Base-by-base conservation (phyloP, 352 stramenopile species). In the Pythium apleroticum region DNA sequence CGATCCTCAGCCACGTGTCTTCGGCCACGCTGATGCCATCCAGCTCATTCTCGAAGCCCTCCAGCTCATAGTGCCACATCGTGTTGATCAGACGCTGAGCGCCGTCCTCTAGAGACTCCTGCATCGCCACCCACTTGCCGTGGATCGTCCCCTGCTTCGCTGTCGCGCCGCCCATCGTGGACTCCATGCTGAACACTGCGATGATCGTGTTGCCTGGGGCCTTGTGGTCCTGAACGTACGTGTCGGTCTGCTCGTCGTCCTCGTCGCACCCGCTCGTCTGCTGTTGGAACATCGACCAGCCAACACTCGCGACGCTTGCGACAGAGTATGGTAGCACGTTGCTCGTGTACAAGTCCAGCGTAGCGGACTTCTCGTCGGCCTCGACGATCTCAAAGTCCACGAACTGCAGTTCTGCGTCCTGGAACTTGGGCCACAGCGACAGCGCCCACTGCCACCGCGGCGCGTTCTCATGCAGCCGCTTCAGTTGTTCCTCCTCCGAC, bases 1-100 rank as follows among this genome's bases (percentile, higher is more conserved):
- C 56, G 15, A 69, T 27, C 22, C 63, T 55, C 14, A 50, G 31
- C 49, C 55, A 69, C 20, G 63, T 56, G 28, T 69, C 55, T 15
- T 59, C 63, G 20, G 27, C 20, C 4, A 64, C 22, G 17, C 24
- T 41, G 6, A 43, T 22, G 15, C 22, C 12, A 27, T 69, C 63
- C 10, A 69, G 27, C 30, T 59, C 46, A 24, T 69, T 58, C 12
- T 31, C 22, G 19, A 69, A 69, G 10, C 63, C 54, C 17, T 15
- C 2, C 6, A 41, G 55, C 9, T 56, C 25, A 9, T 25, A 39
- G 12, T 33, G 43, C 15, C 31, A 55, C 14, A 60, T 33, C 3
- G 56, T 55, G 11, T 60, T 52, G n/a, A 64, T 20, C 10, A 60
- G 14, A 9, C 39, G 48, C 20, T 55, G 31, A n/a, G 35, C 30